A percentile compares a stretch with the other conserved stretches of the same genome.
phyloP scores from a whole-genome alignment of 2,329 filamentous ascomycete genomes.

The Hypomyces rosellus region DNA sequence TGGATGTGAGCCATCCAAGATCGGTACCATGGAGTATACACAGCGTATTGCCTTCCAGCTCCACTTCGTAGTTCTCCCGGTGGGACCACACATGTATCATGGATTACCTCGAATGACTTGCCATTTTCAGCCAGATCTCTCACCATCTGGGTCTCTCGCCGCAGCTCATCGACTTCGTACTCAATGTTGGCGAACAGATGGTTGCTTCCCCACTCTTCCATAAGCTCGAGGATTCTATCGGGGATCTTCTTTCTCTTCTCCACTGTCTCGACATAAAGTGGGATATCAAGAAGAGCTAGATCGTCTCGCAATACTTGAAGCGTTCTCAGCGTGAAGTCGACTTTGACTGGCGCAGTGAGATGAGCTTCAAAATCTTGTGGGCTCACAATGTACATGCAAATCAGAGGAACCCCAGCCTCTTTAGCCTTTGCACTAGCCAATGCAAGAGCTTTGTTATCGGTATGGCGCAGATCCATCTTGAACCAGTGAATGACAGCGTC shows the following conservation, averaged over 20 bases:
- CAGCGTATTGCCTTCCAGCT: constrained; percentile 70
- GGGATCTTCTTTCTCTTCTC: constrained; percentile 58
- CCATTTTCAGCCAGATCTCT: constrained; percentile 53
- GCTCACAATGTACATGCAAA: constrained; percentile 72
- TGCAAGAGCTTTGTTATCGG: constrained; percentile 67
- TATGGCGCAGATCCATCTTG: constrained; percentile 69
- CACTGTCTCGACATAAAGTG: constrained; percentile 68
- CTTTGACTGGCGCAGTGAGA: constrained; percentile 61
- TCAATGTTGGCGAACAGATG: constrained; percentile 81
- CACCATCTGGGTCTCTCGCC: constrained; percentile 66
- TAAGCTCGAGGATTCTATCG: constrained; percentile 55
- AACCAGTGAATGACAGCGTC: constrained; percentile 82
- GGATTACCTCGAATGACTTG: constrained; percentile 63
- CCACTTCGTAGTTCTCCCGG: constrained; percentile 64
- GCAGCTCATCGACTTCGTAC: constrained; percentile 85
- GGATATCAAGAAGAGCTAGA: constrained; percentile 65
- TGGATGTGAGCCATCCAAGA: constrained; percentile 71
- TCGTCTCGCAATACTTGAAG: constrained; percentile 60
- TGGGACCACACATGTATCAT: constrained; percentile 77
- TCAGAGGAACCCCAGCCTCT: constrained; percentile 61
- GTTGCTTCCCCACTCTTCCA: constrained; percentile 64
- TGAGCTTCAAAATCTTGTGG: constrained; percentile 84
- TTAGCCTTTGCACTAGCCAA: constrained; percentile 61
- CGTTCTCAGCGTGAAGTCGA: constrained; percentile 76
- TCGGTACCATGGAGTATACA: constrained; percentile 78